Base-by-base conservation (phyloP, 495 filamentous ascomycete species). In the Penicillium lividum region DNA sequence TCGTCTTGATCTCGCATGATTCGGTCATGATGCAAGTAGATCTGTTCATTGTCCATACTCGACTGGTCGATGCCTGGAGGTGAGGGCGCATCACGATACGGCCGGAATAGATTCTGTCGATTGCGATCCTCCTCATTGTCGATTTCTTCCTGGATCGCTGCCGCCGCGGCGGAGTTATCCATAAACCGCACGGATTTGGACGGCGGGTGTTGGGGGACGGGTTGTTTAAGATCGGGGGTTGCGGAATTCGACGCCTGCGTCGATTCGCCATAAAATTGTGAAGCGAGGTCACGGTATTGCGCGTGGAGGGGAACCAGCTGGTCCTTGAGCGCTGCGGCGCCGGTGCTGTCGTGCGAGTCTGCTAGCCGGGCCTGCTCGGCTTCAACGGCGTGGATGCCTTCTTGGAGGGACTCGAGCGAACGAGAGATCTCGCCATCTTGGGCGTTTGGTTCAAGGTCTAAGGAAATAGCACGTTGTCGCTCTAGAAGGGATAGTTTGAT, bases 161-260 rank as follows among this genome's bases (percentile, higher is more conserved):
- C 61, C 42, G 80, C 72, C 4, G 78, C 71, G 4, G 82, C 82
- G 36, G 81, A 79, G 66, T 53, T 70, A 48, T 95, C 92, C 60
- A 83, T 86, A 80, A 98, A 98, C 29, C 93, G 90, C n/a, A 98
- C 93, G 7, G 89, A 90, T 73, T 96, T 97, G 52, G 82, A 79
- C 13, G 69, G 60, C 33, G 75, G 77, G 53, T 79, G 77, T 60
- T 79, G 80, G 44, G 77, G 75, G 58, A 75, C 64, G 16, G 79
- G 74, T 54, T 76, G 76, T 65, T 79, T 79, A 51, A 80, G 71
- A 55, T 76, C 73, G 15, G 77, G 60, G 50, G 68, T n/a, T 38
- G 34, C 77, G 71, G 93, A 91, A 72, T 91, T 87, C 57, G 77
- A 58, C 33, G 76, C 76, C 47, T 91, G 83, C 57, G 82, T 73